Evolutionary conservation across 805 yeast species (phyloP).

Genomic region (Kluyveromyces lactis): DNA sequence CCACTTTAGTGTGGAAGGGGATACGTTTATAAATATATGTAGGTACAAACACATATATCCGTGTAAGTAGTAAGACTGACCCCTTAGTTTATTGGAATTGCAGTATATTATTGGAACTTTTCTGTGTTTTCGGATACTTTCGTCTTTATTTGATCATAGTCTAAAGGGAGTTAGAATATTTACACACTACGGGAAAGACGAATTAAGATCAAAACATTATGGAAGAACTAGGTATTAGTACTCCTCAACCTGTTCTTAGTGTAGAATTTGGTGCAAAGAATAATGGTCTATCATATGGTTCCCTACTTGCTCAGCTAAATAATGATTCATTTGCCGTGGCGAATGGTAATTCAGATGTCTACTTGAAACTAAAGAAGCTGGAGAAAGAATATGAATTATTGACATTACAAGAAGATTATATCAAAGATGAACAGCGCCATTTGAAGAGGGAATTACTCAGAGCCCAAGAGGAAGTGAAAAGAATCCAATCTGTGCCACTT

Average conservation of each 20-base stretch:
- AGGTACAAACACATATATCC: no score
- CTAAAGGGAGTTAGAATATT: no score
- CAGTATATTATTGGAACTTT: no score
- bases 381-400: slow-evolving; percentile 86
- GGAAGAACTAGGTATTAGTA: slow-evolving; percentile 57
- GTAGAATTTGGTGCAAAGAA: slow-evolving; percentile 28
- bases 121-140: no score
- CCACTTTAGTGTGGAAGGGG: no score
- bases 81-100: no score
- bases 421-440: slow-evolving; percentile 97
- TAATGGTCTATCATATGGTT: slow-evolving; percentile 24
- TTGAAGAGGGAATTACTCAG: slow-evolving; percentile 87
- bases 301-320: slow-evolving; percentile 25
- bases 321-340: slow-evolving; percentile 12
- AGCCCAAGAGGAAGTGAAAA: slow-evolving; percentile 97
- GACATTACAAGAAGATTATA: slow-evolving; percentile 86
- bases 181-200: no score
- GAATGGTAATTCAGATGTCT: slow-evolving; percentile 51
- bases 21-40: no score
- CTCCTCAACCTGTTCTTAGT: slow-evolving; percentile 12
- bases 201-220: slow-evolving; percentile 22
- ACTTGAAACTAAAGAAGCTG: slow-evolving; percentile 74
- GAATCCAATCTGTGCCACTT: slow-evolving; percentile 94
- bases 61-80: no score
- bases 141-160: no score